Conservation (phyloP, 2,329 filamentous ascomycete species). For the Sclerotinia minor region DNA sequence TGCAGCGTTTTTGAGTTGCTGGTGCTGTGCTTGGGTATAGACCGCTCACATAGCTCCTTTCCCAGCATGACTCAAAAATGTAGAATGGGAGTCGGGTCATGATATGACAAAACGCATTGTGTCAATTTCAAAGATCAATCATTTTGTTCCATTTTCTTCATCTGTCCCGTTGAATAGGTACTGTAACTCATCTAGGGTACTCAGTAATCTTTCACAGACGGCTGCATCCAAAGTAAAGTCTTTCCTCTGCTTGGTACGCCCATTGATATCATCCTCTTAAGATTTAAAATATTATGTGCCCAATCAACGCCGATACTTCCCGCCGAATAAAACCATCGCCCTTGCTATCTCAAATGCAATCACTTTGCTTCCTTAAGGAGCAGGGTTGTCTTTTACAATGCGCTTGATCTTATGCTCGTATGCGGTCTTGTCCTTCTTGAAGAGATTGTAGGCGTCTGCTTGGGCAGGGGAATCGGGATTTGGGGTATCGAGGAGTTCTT, state of each 20-base stretch:
- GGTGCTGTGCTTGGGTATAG: background rate
- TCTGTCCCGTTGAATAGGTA: background rate
- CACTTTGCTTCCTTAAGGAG: constrained; percentile 52
- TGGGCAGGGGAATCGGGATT: constrained; percentile 97
- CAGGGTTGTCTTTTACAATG: constrained; percentile 86
- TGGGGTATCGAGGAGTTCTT: constrained; percentile 92
- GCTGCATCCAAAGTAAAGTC: constrained; percentile 15
- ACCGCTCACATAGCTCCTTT: background rate
- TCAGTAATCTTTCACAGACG: background rate
- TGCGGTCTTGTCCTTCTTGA: constrained; percentile 82
- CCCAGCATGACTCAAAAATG: background rate
- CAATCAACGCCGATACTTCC: constrained; percentile 22
- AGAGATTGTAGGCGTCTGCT: constrained; percentile 95
- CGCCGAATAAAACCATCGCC: background rate
- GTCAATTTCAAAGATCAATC: background rate
- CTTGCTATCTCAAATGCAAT: constrained; percentile 12
- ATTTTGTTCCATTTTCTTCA: background rate
- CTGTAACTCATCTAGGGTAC: constrained; percentile 14
- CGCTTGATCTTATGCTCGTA: constrained; percentile 88
- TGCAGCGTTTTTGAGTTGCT: background rate
- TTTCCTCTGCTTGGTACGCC: constrained; percentile 16
- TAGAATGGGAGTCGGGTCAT: background rate
- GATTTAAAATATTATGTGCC: constrained; percentile 15
- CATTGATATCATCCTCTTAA: constrained; percentile 16
- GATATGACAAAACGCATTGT: background rate